Evolutionary conservation across 73 alveolate genomes (phyloP).

Genomic region (Paraurostyla sp.): DNA sequence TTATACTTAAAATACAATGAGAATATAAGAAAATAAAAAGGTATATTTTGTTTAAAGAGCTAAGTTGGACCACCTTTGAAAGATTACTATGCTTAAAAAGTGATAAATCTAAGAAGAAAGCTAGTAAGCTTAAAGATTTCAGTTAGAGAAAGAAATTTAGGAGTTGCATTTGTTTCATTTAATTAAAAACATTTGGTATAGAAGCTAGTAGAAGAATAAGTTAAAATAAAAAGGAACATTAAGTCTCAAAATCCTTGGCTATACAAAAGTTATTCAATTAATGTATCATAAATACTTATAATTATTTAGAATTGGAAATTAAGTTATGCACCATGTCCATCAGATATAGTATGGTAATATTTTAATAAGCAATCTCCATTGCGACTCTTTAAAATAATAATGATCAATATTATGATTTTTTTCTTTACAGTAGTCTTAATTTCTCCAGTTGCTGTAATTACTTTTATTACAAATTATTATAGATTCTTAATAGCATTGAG

Average conservation of each 20-base stretch:
- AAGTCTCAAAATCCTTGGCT: neutral
- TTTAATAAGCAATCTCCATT: conserved; percentile 79
- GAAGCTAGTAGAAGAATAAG: neutral
- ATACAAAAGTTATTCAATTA: neutral
- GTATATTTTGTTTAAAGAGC: neutral
- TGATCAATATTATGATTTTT: conserved; percentile 76
- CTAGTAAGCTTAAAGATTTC: neutral
- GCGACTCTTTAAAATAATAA: conserved; percentile 72
- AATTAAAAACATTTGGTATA: neutral
- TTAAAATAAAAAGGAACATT: neutral
- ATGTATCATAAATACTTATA: neutral
- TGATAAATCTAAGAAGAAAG: neutral
- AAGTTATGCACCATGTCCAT: conserved; percentile 88
- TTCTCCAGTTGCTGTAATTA: conserved; percentile 39
- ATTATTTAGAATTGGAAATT: conserved; percentile 76
- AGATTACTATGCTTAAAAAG: conserved; percentile 40
- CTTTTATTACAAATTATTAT: neutral
- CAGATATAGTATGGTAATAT: conserved; percentile 92
- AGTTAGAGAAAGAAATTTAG: conserved; percentile 2
- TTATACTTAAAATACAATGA: neutral
- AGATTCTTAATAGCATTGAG: conserved; percentile 77
- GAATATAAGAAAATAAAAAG: neutral
- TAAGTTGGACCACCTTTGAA: neutral
- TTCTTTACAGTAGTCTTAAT: conserved; percentile 74
- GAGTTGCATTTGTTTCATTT: conserved; percentile 47